Conservation (phyloP, 2,329 filamentous ascomycete genomes). For the Clarireedia monteithiana region DNA sequence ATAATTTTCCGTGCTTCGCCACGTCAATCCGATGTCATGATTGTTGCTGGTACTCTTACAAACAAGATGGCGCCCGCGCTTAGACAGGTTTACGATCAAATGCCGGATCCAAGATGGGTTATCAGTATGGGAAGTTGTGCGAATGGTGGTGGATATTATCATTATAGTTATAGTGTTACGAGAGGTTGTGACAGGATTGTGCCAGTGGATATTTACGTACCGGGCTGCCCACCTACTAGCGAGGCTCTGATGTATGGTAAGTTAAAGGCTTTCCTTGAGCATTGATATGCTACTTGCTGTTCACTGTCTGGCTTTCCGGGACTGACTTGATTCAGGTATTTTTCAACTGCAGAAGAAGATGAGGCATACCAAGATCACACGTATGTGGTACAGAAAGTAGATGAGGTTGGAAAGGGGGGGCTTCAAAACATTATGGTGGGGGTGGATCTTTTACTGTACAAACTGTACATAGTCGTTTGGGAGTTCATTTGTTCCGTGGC, state of each 20-base stretch:
- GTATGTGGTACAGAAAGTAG: slow-evolving; percentile 17
- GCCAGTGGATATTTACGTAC: slow-evolving; percentile 74
- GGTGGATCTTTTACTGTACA: background rate
- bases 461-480: background rate
- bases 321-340: background rate
- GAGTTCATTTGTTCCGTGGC: background rate
- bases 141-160: slow-evolving; percentile 80
- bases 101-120: slow-evolving; percentile 87
- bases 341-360: slow-evolving; percentile 14
- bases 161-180: slow-evolving; percentile 75
- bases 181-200: slow-evolving; percentile 70
- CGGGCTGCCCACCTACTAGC: slow-evolving; percentile 58
- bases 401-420: background rate
- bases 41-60: slow-evolving; percentile 84
- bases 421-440: background rate
- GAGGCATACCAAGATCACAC: slow-evolving; percentile 13
- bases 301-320: background rate
- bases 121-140: slow-evolving; percentile 77
- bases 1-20: slow-evolving; percentile 89
- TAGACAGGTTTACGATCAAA: slow-evolving; percentile 89
- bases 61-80: slow-evolving; percentile 95
- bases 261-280: too few relatives aligned
- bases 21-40: slow-evolving; percentile 86
- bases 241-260: slow-evolving; percentile 53
- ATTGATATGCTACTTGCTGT: slow-evolving; percentile 43